phyloP scores from a whole-genome alignment of 441 rosid species.

The Kokia cookei region DNA sequence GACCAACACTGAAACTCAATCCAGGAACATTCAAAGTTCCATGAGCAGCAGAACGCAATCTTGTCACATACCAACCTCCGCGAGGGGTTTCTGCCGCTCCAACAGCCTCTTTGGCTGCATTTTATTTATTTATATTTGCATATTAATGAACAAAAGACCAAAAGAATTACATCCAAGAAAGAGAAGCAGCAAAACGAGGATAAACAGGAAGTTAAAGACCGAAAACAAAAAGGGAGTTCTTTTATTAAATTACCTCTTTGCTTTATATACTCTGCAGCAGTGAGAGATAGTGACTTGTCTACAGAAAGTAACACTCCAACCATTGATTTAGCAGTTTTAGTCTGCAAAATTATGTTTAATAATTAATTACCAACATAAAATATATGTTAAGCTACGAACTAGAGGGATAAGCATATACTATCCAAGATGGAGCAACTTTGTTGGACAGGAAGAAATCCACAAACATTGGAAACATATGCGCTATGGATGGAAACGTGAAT shows the following conservation, averaged over 20 bases:
- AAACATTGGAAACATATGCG: background rate
- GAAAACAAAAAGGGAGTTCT: background rate
- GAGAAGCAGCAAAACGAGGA: background rate
- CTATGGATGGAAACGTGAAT: background rate
- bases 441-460: background rate
- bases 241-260: constrained; percentile 56
- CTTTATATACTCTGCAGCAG: constrained; percentile 66
- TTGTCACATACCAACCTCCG: constrained; percentile 92
- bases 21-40: constrained; percentile 87
- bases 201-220: background rate
- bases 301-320: constrained; percentile 75
- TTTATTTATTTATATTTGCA: constrained; percentile 9
- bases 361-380: constrained; percentile 2
- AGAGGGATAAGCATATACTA: background rate
- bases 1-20: constrained; percentile 78
- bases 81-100: constrained; percentile 93
- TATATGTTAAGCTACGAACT: background rate
- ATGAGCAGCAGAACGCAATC: constrained; percentile 92
- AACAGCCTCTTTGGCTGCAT: constrained; percentile 86
- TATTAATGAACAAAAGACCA: background rate
- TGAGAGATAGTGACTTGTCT: constrained; percentile 66
- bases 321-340: constrained; percentile 82
- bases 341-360: constrained; percentile 43
- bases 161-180: constrained; percentile 4
- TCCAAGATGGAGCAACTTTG: constrained; percentile 5